Percentiles rank a stretch among this genome's conserved stretches.
Conservation (phyloP, 2,329 filamentous ascomycete species). For the Lachnellula willkommii region DNA sequence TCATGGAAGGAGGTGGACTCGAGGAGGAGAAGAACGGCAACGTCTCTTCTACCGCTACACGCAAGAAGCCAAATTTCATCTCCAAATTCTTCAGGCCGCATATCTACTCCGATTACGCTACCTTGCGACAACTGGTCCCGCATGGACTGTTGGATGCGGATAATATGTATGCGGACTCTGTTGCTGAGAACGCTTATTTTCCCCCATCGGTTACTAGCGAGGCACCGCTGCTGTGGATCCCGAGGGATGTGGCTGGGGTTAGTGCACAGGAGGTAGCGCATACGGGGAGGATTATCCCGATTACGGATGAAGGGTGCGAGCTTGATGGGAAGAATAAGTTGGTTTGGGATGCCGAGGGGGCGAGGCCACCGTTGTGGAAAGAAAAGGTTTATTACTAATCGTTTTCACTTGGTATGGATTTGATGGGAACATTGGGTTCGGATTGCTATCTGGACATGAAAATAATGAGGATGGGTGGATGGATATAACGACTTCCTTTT, state of each 20-base stretch:
- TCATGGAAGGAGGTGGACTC: conserved; percentile 16
- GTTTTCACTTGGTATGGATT: background rate
- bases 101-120: conserved; percentile 65
- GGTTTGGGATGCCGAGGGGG: conserved; percentile 51
- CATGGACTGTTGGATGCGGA: conserved; percentile 39
- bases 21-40: conserved; percentile 24
- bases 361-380: conserved; percentile 53
- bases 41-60: conserved; percentile 26
- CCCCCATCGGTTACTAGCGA: conserved; percentile 62
- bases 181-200: conserved; percentile 65
- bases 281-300: conserved; percentile 64
- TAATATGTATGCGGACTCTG: conserved; percentile 55
- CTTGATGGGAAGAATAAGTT: conserved; percentile 67
- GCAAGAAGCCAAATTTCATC: conserved; percentile 53
- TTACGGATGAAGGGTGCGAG: conserved; percentile 71
- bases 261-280: conserved; percentile 72
- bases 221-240: conserved; percentile 77
- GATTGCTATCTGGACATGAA: background rate
- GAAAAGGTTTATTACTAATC: conserved; percentile 40
- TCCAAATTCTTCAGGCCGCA: conserved; percentile 72
- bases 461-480: background rate
- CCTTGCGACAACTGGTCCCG: conserved; percentile 65
- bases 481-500: background rate
- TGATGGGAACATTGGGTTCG: background rate
- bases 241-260: conserved; percentile 67